Base-by-base conservation (phyloP, 2,329 filamentous ascomycete genomes). In the Venturiaceae sp. region DNA sequence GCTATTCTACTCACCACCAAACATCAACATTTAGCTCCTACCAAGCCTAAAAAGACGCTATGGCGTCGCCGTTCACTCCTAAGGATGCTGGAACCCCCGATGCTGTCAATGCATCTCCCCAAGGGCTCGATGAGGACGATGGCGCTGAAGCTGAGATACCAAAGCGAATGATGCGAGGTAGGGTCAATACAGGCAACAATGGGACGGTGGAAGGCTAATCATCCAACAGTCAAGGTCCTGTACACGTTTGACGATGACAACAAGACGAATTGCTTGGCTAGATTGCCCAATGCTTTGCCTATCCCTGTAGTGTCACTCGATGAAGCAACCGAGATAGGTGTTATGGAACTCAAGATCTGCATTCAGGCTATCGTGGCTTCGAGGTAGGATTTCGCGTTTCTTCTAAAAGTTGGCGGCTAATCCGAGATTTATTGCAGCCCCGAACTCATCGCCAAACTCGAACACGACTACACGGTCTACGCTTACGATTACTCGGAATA, bases 401-500 rank as follows among this genome's bases (percentile, higher is more conserved):
- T 32, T 44, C 11, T 19, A 26, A 13, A 26, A 13, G 3, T 21
- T 26, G 16, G 14, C 26, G 33, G 46, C 57, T 58, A 33, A 57
- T 34, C 19, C 11, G 30, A 47, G 44, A 54, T 16, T 19, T n/a
- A 23, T 13, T 39, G 26, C 28, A 97, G 94, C 69, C 94, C 94
- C 37, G 94, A 99, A 74, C 81, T 99, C 50, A 77, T 91, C 52
- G 83, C 83, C 68, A 78, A 87, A 77, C 69, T 86, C 61, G 80
- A 87, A 74, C 75, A 83, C 72, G 92, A 99, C 74, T 99, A 94
- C 74, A 94, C 91, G n/a, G 85, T 99, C 59, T 99, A 99, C 73
- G 91, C 92, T 32, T 90, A 90, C 75, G 94, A 99, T 72, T 97
- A 92, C 72, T 96, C 94, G 13, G 94, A 99, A 74, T 88, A 89